Evolutionary conservation across 306 rosid genomes (phyloP).

Genomic region (Fagus sylvatica): DNA sequence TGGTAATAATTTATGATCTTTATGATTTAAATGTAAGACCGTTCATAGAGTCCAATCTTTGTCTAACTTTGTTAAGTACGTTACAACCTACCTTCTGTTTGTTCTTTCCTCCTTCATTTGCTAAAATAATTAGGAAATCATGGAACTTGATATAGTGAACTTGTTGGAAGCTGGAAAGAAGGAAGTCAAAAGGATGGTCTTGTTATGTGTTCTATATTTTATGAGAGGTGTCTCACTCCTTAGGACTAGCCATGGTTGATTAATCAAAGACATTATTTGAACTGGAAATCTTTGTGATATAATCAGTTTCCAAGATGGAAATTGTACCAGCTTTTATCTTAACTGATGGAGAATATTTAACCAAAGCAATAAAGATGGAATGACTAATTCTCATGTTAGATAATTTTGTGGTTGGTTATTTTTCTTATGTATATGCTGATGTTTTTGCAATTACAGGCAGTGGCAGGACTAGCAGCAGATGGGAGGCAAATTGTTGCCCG

Average conservation of each 20-base stretch:
- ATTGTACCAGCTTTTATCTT: not conserved
- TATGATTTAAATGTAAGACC: not conserved
- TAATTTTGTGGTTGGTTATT: not conserved
- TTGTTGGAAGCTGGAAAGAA: too few species aligned
- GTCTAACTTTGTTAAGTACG: not conserved
- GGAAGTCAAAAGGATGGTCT: too few species aligned
- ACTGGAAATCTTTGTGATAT: not conserved
- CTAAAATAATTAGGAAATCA: too few species aligned
- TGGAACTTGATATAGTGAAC: too few species aligned
- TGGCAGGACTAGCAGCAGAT: conserved; percentile 72
- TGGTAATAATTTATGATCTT: not conserved
- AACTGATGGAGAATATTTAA: not conserved
- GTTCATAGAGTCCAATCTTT: not conserved
- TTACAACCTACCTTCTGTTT: too few species aligned
- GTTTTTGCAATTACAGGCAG: conserved; percentile 58
- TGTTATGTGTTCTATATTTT: too few species aligned
- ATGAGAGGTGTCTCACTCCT: too few species aligned
- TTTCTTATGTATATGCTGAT: not conserved
- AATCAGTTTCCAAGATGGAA: not conserved
- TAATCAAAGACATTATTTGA: not conserved
- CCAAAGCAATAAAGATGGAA: not conserved
- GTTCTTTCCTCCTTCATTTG: too few species aligned
- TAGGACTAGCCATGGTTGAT: too few species aligned
- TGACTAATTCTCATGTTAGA: not conserved
- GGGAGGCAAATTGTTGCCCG: conserved; percentile 66